Evolutionary conservation across 1,284 basidiomycete genomes (phyloP), one percentile per base, ranked within the genome.

Genomic region (Neolentinus lepideus): DNA sequence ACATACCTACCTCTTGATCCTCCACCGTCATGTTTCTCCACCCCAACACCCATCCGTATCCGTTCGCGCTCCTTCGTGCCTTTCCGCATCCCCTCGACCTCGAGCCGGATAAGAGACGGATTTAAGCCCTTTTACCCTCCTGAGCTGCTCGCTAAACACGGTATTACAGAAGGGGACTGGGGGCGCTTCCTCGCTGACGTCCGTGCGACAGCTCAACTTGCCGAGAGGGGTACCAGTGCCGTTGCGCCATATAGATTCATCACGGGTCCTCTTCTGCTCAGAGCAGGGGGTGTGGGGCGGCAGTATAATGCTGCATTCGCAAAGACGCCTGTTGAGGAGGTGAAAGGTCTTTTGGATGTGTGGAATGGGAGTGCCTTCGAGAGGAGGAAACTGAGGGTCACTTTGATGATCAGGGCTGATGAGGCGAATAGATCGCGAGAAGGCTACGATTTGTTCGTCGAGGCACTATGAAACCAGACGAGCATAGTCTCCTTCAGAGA

Each of bases 21-120:
- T 36, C 69, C 69, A 8, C 67, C 67, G 1, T 33, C 52, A 50
- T 68, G 67, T 38, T 68, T 68, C 55, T 70, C 68, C n/a, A 61
- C 35, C 1, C 59, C 58, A 1, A 65, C 68, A 12, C 69, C 67
- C 6, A 25, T 63, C 1, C 65, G 68, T 22, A 54, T 69, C 38
- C 55, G 57, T 54, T 67, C 69, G 3, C 54, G 59, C 47, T 53
- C 64, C 9, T 69, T 69, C 46, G 65, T 63, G 1, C 55, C 65
- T 6, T 69, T 71, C 56, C 46, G 51, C 38, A 63, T 71, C 10
- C 62, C 63, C 2, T 55, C 69, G 2, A 19, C 60, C 57, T 60
- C 54, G 25, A 48, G 63, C 21, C 54, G 46, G 14, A 56, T 69
- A 53, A 33, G 58, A 1, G 61, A 67, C 43, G 67, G 69, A 2